Percentiles rank a stretch among this genome's conserved stretches.
Evolutionary conservation across 2,329 filamentous ascomycete species (phyloP).

Genomic region (Xylariaceae sp.): DNA sequence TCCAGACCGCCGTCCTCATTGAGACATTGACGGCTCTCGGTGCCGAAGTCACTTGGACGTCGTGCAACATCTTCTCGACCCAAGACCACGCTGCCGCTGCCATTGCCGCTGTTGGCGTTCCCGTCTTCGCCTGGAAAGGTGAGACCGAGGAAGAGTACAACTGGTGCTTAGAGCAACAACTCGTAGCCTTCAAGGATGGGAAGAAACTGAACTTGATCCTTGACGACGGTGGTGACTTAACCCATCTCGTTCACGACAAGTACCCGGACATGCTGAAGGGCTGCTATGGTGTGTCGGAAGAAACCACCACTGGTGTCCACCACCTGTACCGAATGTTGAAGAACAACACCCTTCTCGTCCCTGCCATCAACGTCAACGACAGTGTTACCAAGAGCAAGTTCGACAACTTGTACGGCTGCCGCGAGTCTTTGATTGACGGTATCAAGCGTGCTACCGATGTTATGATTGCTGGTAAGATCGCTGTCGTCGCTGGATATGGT

Average conservation of each 20-base stretch:
- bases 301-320: slow-evolving; percentile 99
- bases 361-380: slow-evolving; percentile 99
- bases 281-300: slow-evolving; percentile 98
- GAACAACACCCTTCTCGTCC: slow-evolving; percentile 84
- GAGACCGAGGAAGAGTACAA: slow-evolving; percentile 99
- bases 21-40: slow-evolving; percentile 94
- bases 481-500: slow-evolving; percentile 96
- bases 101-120: slow-evolving; percentile 90
- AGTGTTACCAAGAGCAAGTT: slow-evolving; percentile 99
- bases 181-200: slow-evolving; percentile 93
- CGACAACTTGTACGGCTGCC: slow-evolving; percentile 99
- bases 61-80: slow-evolving; percentile 99
- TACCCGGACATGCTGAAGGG: slow-evolving; percentile 97
- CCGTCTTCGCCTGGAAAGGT: slow-evolving; percentile 78
- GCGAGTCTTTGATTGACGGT: slow-evolving; percentile 96
- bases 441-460: slow-evolving; percentile 99
- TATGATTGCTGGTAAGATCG: slow-evolving; percentile 99
- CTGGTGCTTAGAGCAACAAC: slow-evolving; percentile 99
- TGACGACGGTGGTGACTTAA: slow-evolving; percentile 97
- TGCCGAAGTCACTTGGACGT: slow-evolving; percentile 98
- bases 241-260: slow-evolving; percentile 93
- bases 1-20: slow-evolving; percentile 98
- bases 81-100: slow-evolving; percentile 98
- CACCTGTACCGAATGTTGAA: slow-evolving; percentile 99
- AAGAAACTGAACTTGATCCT: slow-evolving; percentile 98